phyloP scores from a whole-genome alignment of 2,329 filamentous ascomycete genomes.

The Diaporthe helianthi region DNA sequence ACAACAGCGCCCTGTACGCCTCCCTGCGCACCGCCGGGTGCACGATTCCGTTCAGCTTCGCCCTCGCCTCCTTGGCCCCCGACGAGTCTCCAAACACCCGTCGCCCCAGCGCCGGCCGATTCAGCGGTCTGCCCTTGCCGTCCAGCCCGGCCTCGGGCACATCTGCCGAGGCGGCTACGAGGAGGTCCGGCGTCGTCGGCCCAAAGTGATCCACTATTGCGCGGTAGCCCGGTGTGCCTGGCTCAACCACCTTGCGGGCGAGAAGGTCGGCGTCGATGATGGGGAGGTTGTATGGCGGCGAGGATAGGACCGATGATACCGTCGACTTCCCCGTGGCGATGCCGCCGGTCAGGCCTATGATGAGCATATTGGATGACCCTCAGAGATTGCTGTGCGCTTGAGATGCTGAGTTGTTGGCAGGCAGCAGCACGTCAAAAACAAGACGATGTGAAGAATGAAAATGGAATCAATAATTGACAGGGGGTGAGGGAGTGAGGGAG shows the following conservation, averaged over 20 bases:
- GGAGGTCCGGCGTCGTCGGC: slow-evolving; percentile 83
- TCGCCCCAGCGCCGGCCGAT: slow-evolving; percentile 83
- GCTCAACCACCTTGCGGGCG: slow-evolving; percentile 92
- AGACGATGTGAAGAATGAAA: background rate
- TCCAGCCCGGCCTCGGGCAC: slow-evolving; percentile 61
- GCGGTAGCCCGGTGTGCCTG: slow-evolving; percentile 83
- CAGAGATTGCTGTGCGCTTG: background rate
- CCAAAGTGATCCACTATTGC: slow-evolving; percentile 84
- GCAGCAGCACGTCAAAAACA: background rate
- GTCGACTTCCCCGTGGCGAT: slow-evolving; percentile 99
- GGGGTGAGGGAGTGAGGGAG: too few species aligned
- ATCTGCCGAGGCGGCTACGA: slow-evolving; percentile 65
- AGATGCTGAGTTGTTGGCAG: background rate
- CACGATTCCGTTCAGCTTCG: slow-evolving; percentile 85
- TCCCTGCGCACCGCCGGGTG: slow-evolving; percentile 87
- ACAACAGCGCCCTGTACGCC: slow-evolving; percentile 79
- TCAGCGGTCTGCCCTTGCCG: slow-evolving; percentile 76
- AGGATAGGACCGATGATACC: slow-evolving; percentile 82
- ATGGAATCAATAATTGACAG: background rate
- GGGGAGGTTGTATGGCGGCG: slow-evolving; percentile 83
- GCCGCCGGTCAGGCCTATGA: slow-evolving; percentile 94
- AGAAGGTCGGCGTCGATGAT: slow-evolving; percentile 94
- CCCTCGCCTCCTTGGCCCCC: slow-evolving; percentile 74
- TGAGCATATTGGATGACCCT: slow-evolving; percentile 71
- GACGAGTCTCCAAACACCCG: slow-evolving; percentile 84